These are phyloP conservation scores for Saccharomycopsis fermentans DNA, from an alignment of 805 yeast genomes.

Conservation along the genomic window DNA sequence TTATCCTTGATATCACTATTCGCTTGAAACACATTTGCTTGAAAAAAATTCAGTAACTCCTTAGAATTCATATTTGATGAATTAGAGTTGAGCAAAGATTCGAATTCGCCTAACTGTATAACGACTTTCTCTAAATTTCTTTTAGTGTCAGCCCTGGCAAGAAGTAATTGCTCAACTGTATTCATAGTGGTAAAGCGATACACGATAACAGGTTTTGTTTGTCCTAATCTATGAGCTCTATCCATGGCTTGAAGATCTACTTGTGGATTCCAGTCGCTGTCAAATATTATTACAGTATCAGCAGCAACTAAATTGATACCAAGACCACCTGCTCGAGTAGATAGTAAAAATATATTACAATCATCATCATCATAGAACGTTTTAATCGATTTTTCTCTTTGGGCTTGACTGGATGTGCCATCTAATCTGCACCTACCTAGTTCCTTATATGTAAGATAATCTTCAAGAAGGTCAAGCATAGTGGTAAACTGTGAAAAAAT, in stretches of 20 bases:
- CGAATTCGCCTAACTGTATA: conserved; percentile 54
- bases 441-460: conserved; percentile 49
- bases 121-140: conserved; percentile 69
- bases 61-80: conserved; percentile 25
- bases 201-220: conserved; percentile 69
- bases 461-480: conserved; percentile 72
- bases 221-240: conserved; percentile 90
- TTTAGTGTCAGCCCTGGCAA: conserved; percentile 72
- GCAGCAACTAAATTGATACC: conserved; percentile 84
- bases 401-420: conserved; percentile 59
- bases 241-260: conserved; percentile 96
- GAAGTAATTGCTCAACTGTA: conserved; percentile 75
- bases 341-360: conserved; percentile 52
- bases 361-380: conserved; percentile 34
- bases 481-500: conserved; percentile 81
- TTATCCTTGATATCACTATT: conserved; percentile 22
- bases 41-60: conserved; percentile 33
- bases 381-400: conserved; percentile 54
- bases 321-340: conserved; percentile 91
- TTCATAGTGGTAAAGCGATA: conserved; percentile 67
- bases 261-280: conserved; percentile 96
- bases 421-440: conserved; percentile 54
- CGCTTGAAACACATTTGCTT: conserved; percentile 30
- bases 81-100: conserved; percentile 28
- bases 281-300: conserved; percentile 82